phyloP scores from a whole-genome alignment of 2,329 filamentous ascomycete species.

The Fragosphaeria purpurea region DNA sequence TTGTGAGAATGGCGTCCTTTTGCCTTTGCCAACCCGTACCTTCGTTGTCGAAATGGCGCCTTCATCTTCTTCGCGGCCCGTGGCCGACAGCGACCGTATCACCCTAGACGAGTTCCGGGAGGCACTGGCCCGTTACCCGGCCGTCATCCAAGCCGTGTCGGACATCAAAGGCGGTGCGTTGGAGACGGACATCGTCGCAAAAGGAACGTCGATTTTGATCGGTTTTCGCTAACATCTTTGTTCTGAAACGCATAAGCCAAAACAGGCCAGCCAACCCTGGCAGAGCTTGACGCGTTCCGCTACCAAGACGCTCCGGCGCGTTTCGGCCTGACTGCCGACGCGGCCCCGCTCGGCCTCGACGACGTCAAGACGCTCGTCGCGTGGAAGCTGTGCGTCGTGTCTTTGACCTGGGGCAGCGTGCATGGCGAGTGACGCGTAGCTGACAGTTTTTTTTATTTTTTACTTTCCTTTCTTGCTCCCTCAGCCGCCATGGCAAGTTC shows the following conservation, averaged over 20 bases:
- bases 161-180: conserved; percentile 33
- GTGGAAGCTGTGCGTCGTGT: conserved; percentile 56
- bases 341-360: conserved; percentile 38
- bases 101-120: conserved; percentile 2
- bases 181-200: no score
- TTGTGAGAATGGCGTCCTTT: no score
- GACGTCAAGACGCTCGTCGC: conserved; percentile 53
- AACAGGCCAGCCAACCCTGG: conserved; percentile 38
- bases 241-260: conserved; percentile 27
- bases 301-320: conserved; percentile 40
- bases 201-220: no score
- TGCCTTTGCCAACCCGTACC: no score
- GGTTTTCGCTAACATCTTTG: no score
- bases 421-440: no score
- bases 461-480: no score
- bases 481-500: conserved; percentile 47
- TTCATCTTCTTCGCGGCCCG: no score
- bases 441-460: neutral
- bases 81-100: neutral
- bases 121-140: conserved; percentile 14
- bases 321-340: conserved; percentile 29
- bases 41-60: no score
- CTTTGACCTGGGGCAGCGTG: no score
- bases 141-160: conserved; percentile 34
- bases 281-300: conserved; percentile 50